Percentiles rank a stretch among this genome's conserved stretches.
Evolutionary conservation across 2,329 filamentous ascomycete genomes (phyloP).

Genomic region (Aureobasidium pullulans): DNA sequence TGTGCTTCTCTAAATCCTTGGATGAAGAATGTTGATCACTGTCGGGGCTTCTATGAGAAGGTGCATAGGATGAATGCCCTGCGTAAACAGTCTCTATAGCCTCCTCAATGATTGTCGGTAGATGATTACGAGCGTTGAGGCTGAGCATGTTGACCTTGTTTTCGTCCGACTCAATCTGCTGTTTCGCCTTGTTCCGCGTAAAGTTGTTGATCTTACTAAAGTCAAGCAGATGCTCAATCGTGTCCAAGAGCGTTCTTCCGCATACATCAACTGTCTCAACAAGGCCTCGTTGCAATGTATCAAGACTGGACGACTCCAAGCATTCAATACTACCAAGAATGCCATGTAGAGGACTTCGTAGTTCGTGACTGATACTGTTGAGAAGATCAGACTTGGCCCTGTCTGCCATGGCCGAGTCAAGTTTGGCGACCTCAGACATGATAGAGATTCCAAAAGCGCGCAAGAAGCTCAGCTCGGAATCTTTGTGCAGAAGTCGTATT

Average conservation of each 20-base stretch:
- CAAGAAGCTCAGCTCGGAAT: constrained; percentile 37
- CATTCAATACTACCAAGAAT: constrained; percentile 44
- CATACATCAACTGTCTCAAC: constrained; percentile 44
- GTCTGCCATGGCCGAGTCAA: constrained; percentile 35
- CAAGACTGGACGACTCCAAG: constrained; percentile 37
- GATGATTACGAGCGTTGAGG: constrained; percentile 28
- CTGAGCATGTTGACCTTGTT: constrained; percentile 18
- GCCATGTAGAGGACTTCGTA: constrained; percentile 41
- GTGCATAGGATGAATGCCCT: constrained; percentile 18
- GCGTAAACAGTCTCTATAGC: constrained; percentile 44
- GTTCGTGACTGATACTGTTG: constrained; percentile 45
- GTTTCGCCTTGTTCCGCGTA: neutral
- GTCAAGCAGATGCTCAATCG: constrained; percentile 38
- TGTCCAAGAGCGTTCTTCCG: constrained; percentile 45
- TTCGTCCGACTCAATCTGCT: constrained; percentile 8
- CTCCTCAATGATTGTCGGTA: constrained; percentile 45
- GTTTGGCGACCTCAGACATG: constrained; percentile 34
- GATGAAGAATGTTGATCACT: constrained; percentile 21
- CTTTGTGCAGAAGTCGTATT: constrained; percentile 33
- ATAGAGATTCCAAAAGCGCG: constrained; percentile 36
- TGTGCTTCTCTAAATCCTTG: constrained; percentile 3
- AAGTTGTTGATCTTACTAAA: constrained; percentile 38
- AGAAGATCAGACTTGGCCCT: constrained; percentile 47
- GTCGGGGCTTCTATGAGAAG: constrained; percentile 32
- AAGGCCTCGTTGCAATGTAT: constrained; percentile 34